A percentile compares a stretch with the other conserved stretches of the same genome.
Evolutionary conservation across 805 yeast species (phyloP).

Genomic region (Teunomyces gatunensis): DNA sequence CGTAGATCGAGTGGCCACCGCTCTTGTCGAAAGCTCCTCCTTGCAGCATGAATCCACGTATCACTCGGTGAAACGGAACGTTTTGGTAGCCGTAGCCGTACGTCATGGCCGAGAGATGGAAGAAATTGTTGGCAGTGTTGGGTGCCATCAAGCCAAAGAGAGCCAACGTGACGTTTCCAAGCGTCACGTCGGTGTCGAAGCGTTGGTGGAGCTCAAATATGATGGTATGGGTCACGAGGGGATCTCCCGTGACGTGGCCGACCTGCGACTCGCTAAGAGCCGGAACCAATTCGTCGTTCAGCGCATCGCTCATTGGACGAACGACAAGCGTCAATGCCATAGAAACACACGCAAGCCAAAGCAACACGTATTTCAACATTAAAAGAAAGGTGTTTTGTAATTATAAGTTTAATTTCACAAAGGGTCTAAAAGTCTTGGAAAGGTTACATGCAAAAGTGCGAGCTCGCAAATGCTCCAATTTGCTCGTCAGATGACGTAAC

Average conservation of each 20-base stretch:
- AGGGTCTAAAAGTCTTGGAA: too few relatives aligned
- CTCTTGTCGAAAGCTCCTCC: slow-evolving; percentile 32
- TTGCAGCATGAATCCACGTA: slow-evolving; percentile 37
- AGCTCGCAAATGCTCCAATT: background rate
- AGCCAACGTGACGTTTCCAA: slow-evolving; percentile 54
- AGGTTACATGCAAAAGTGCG: background rate
- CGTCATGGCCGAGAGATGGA: slow-evolving; percentile 25
- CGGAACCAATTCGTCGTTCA: slow-evolving; percentile 7
- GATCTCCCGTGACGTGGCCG: slow-evolving; percentile 36
- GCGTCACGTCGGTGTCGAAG: slow-evolving; percentile 2
- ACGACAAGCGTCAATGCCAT: background rate
- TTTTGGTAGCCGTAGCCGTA: slow-evolving; percentile 24
- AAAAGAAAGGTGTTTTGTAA: too few relatives aligned
- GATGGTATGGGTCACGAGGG: slow-evolving; percentile 48
- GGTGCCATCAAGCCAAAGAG: slow-evolving; percentile 68
- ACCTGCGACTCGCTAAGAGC: slow-evolving; percentile 19
- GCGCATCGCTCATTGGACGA: background rate
- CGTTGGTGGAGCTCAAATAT: slow-evolving; percentile 37
- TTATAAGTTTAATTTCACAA: too few relatives aligned
- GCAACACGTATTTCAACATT: background rate
- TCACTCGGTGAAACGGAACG: slow-evolving; percentile 32
- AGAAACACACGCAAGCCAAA: background rate
- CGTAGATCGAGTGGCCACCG: slow-evolving; percentile 17
- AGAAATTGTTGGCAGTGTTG: slow-evolving; percentile 34
- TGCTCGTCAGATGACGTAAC: background rate